These are phyloP conservation scores for Thraustotheca clavata DNA, from an alignment of 352 stramenopile genomes.

Conservation along the genomic window DNA sequence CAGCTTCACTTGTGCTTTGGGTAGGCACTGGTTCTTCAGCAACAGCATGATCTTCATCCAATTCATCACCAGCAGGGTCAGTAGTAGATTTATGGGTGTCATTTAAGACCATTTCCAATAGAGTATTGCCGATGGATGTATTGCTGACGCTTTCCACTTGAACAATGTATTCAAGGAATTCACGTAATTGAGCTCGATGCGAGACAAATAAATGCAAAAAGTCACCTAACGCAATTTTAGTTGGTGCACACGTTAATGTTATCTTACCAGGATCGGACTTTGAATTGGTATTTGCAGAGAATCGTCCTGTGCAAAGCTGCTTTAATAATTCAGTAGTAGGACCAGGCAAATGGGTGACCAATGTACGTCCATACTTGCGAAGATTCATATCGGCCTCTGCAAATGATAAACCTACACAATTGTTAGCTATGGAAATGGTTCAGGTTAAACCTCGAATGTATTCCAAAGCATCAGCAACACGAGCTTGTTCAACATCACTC, in stretches of 20 bases:
- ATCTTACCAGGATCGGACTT: constrained; percentile 51
- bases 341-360: constrained; percentile 81
- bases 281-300: constrained; percentile 38
- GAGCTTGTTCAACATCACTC: constrained; percentile 66
- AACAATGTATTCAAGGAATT: constrained; percentile 86
- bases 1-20: constrained; percentile 44
- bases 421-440: background rate
- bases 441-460: constrained; percentile 68
- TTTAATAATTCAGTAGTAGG: constrained; percentile 87
- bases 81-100: constrained; percentile 23
- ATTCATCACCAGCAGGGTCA: constrained; percentile 23
- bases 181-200: constrained; percentile 77
- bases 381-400: constrained; percentile 80
- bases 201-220: constrained; percentile 92
- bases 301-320: constrained; percentile 82
- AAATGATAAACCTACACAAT: constrained; percentile 44
- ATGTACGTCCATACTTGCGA: constrained; percentile 79
- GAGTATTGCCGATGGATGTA: constrained; percentile 83
- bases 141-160: constrained; percentile 82
- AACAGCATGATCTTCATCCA: constrained; percentile 29
- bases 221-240: constrained; percentile 32
- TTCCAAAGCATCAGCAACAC: constrained; percentile 80
- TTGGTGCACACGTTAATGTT: background rate
- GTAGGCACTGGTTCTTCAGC: constrained; percentile 28
- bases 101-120: constrained; percentile 83